Evolutionary conservation across 768 basidiomycete species (phyloP), one percentile per base, ranked within the genome.

Genomic region (Hericium rajendrae): DNA sequence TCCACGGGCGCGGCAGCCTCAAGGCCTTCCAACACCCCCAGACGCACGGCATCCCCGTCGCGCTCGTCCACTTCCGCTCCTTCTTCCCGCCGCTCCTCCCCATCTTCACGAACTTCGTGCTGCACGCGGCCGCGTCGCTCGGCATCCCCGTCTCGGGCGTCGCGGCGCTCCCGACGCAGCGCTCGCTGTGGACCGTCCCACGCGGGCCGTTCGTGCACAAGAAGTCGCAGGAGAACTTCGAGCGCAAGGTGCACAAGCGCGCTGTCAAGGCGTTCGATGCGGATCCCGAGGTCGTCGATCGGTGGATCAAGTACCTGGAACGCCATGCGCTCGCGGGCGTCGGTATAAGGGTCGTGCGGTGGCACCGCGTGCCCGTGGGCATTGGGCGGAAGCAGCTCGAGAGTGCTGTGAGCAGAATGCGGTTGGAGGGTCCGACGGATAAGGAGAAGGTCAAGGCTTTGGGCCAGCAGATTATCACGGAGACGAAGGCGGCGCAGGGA

Each of bases 211-310:
- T 24, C 24, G 24, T 24, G 24, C 24, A 24, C 24, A 24, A 24
- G 24, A 24, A 95, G 72, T 75, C 80, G 16, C 94, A 97, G 71
- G 94, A 98, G 75, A 98, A 97, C 72, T 98, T 95, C 69, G 87
- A 93, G 69, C 76, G 91, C 26, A 80, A 76, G 64, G 84, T 86
- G 54, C 88, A 94, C 67, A 90, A 88, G 66, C 81, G 94, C 10
- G 80, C 81, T 40, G 83, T 98, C 72, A 94, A 93, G 70, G 89
- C 93, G 0, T 98, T 82, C 78, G 95, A 98, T 70, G 83, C 93
- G 16, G 79, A 94, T 65, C 73, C 80, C 3, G 82, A 85, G 62
- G 84, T 91, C 5, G 77, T 98, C 10, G 81, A 87, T 28, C 76
- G 82, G 59, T 97, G 88, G 91, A 71, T 91, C 54, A 73, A 78